These are phyloP conservation scores for Casuarina cunninghamiana DNA, from an alignment of 306 rosid species.

Conservation along the genomic window DNA sequence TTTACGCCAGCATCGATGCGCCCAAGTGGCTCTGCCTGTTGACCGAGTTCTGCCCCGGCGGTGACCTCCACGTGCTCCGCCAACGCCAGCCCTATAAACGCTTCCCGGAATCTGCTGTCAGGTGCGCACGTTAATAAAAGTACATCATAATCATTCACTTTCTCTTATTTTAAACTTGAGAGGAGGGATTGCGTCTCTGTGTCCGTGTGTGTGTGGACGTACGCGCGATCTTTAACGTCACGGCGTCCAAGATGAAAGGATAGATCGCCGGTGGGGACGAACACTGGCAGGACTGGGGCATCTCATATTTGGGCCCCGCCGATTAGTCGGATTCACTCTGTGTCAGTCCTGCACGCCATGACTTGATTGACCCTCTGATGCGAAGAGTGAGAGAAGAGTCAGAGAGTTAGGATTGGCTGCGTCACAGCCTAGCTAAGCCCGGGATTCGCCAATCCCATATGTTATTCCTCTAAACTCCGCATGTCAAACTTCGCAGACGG, in stretches of 20 bases:
- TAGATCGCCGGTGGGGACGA: slow-evolving; percentile 12
- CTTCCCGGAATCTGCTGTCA: slow-evolving; percentile 67
- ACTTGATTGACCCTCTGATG: background rate
- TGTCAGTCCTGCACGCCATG: slow-evolving; percentile 7
- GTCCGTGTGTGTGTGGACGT: slow-evolving; percentile 16
- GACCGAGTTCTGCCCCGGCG: slow-evolving; percentile 90
- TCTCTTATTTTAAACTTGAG: background rate
- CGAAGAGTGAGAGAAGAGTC: background rate
- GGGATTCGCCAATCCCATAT: background rate
- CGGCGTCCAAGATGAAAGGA: background rate
- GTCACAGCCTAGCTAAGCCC: slow-evolving; percentile 23
- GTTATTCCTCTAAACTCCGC: too few species aligned
- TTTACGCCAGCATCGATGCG: slow-evolving; percentile 69
- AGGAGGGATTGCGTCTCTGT: slow-evolving; percentile 14
- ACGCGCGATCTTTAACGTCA: background rate
- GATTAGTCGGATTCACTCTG: slow-evolving; percentile 23
- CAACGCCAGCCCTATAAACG: slow-evolving; percentile 75
- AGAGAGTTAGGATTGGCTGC: background rate
- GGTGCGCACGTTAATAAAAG: slow-evolving; percentile 45
- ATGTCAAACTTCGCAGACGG: too few species aligned
- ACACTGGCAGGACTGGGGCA: background rate
- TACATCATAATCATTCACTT: background rate
- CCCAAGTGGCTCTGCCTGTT: slow-evolving; percentile 65
- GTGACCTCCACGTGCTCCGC: slow-evolving; percentile 83
- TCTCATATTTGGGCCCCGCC: slow-evolving; percentile 41